A percentile compares a stretch with the other conserved stretches of the same genome.
Conservation (phyloP, 2,329 filamentous ascomycete species). For the Epicoccum nigrum region DNA sequence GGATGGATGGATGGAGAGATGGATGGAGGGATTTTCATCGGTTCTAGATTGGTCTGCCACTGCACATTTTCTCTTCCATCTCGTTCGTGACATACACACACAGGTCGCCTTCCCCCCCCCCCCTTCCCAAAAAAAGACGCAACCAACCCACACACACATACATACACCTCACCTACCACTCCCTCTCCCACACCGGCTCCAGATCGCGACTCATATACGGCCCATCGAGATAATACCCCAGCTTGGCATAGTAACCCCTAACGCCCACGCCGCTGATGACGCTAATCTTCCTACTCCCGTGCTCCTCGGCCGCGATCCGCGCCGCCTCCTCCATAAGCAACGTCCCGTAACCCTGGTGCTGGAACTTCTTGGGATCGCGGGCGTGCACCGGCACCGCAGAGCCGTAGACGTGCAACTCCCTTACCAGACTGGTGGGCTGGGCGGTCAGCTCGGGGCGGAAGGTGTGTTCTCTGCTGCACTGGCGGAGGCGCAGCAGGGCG, state of each 20-base stretch:
- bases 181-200: conserved; percentile 43
- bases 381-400: conserved; percentile 97
- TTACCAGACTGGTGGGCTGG: conserved; percentile 88
- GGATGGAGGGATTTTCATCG: too few relatives aligned
- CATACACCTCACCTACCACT: too few relatives aligned
- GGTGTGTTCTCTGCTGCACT: conserved; percentile 89
- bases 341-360: conserved; percentile 97
- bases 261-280: conserved; percentile 99
- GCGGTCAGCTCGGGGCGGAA: conserved; percentile 85
- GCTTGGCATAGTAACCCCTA: conserved; percentile 88
- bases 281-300: conserved; percentile 91
- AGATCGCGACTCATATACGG: conserved; percentile 65
- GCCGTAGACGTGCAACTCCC: conserved; percentile 95
- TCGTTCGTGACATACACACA: too few relatives aligned
- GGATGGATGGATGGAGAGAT: not conserved
- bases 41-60: too few relatives aligned
- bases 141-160: too few relatives aligned
- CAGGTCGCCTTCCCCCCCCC: too few relatives aligned
- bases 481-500: conserved; percentile 83
- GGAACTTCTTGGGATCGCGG: conserved; percentile 93
- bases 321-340: conserved; percentile 98
- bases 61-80: too few relatives aligned
- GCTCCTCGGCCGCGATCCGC: conserved; percentile 90
- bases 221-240: conserved; percentile 93
- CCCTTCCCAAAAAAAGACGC: too few relatives aligned